A percentile compares a stretch with the other conserved stretches of the same genome.
Conservation (phyloP, 495 filamentous ascomycete species). For the Hyaloscypha finlandica region DNA sequence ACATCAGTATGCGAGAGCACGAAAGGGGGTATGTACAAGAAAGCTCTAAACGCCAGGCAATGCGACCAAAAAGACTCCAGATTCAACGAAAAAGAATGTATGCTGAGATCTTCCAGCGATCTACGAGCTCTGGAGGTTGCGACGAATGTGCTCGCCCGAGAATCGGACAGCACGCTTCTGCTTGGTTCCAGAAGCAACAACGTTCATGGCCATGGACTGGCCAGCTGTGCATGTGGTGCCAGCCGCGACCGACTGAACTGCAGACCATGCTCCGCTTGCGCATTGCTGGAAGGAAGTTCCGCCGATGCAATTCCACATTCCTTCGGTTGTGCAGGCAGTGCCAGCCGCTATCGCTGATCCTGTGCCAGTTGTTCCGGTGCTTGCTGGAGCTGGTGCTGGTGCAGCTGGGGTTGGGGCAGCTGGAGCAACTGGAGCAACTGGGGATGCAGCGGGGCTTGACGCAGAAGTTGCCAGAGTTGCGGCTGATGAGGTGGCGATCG, state of each 20-base stretch:
- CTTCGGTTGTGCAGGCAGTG: constrained; percentile 51
- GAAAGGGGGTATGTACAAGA: constrained; percentile 25
- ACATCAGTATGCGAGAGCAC: not conserved
- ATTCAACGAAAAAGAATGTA: constrained; percentile 15
- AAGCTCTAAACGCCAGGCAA: constrained; percentile 24
- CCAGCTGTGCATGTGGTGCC: constrained; percentile 63
- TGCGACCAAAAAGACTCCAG: constrained; percentile 1
- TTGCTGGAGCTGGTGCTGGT: constrained; percentile 18
- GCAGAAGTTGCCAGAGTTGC: constrained; percentile 2
- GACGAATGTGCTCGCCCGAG: constrained; percentile 31
- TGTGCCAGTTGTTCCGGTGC: constrained; percentile 22
- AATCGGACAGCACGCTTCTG: constrained; percentile 28
- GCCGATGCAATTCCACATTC: constrained; percentile 65
- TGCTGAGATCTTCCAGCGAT: constrained; percentile 24
- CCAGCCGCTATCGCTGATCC: constrained; percentile 34
- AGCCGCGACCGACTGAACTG: constrained; percentile 50
- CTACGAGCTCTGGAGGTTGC: constrained; percentile 16
- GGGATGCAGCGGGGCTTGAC: constrained; percentile 6
- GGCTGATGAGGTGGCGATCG: constrained; percentile 9
- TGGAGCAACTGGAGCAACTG: constrained; percentile 5
- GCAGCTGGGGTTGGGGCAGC: constrained; percentile 18
- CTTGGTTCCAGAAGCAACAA: constrained; percentile 32
- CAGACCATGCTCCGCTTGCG: constrained; percentile 62
- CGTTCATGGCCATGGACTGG: constrained; percentile 44
- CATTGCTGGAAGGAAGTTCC: constrained; percentile 66